Percentiles rank a stretch among this genome's conserved stretches.
Evolutionary conservation across 164 flowering plant species (phyloP).

Genomic region (Euptelea pleiosperma): DNA sequence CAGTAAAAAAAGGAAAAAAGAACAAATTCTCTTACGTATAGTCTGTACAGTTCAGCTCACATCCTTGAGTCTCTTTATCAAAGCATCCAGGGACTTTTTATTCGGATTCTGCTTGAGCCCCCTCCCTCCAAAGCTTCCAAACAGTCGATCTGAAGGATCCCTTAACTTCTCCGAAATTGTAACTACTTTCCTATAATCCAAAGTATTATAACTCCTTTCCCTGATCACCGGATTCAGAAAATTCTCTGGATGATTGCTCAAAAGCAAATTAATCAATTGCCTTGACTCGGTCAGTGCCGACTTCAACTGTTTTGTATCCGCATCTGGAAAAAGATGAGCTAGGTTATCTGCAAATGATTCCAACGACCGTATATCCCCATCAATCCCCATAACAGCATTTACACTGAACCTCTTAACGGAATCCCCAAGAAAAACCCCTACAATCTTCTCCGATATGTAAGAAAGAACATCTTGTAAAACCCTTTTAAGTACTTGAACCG

Average conservation of each 20-base stretch:
- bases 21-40: constrained; percentile 19
- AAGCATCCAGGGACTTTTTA: constrained; percentile 92
- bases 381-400: constrained; percentile 81
- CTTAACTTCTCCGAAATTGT: constrained; percentile 80
- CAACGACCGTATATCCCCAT: constrained; percentile 67
- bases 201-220: constrained; percentile 73
- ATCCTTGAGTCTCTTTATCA: constrained; percentile 91
- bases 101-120: constrained; percentile 76
- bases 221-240: constrained; percentile 90
- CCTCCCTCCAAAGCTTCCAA: constrained; percentile 81
- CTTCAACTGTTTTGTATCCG: constrained; percentile 69
- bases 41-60: constrained; percentile 49
- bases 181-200: constrained; percentile 87
- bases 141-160: constrained; percentile 83
- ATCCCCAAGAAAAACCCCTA: constrained; percentile 69
- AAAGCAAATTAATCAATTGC: constrained; percentile 81
- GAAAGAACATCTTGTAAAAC: constrained; percentile 76
- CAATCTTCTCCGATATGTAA: constrained; percentile 79
- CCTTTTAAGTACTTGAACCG: constrained; percentile 64
- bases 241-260: constrained; percentile 90
- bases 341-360: constrained; percentile 88
- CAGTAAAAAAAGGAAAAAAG: constrained; percentile 11
- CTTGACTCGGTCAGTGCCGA: constrained; percentile 65
- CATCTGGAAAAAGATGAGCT: constrained; percentile 56
- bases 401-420: constrained; percentile 80